Evolutionary conservation across 139 green algal species (phyloP).

Genomic region (Chlorella sp.): DNA sequence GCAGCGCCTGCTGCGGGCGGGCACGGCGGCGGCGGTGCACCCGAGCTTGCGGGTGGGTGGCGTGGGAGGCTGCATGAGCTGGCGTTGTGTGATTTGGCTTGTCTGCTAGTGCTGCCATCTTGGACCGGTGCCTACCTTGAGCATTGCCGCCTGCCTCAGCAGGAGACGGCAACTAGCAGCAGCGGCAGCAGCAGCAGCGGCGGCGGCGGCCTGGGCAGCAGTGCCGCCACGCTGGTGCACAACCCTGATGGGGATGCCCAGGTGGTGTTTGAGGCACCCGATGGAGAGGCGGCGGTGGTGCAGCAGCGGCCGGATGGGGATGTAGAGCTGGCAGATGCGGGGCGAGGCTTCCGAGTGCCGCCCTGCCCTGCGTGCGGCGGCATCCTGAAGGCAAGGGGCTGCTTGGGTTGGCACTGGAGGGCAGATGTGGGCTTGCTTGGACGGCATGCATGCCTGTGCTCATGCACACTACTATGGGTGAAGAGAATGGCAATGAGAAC

Average conservation of each 20-base stretch:
- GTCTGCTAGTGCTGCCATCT: too few species aligned
- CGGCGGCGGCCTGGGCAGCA: background rate
- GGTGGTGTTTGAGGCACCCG: background rate
- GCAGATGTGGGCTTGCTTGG: too few species aligned
- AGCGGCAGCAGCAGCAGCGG: constrained; percentile 17
- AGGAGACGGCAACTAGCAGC: constrained; percentile 4
- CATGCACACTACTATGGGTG: too few species aligned
- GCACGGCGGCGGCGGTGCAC: constrained; percentile 23
- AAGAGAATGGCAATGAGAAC: too few species aligned
- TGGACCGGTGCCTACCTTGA: too few species aligned
- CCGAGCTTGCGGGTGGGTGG: constrained; percentile 26
- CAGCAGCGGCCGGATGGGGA: constrained; percentile 81
- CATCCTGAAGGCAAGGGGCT: constrained; percentile 66
- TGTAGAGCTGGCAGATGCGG: constrained; percentile 71
- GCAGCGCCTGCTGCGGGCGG: constrained; percentile 25
- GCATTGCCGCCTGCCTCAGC: background rate
- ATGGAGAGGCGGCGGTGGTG: background rate
- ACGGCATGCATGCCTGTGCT: too few species aligned
- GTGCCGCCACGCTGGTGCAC: background rate
- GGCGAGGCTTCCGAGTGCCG: constrained; percentile 73
- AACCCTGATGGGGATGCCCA: background rate
- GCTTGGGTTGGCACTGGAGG: too few species aligned
- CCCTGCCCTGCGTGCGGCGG: constrained; percentile 75
- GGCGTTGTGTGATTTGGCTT: too few species aligned
- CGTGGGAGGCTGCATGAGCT: too few species aligned